Base-by-base conservation (phyloP, 805 yeast species). In the Barnettozyma salicaria region DNA sequence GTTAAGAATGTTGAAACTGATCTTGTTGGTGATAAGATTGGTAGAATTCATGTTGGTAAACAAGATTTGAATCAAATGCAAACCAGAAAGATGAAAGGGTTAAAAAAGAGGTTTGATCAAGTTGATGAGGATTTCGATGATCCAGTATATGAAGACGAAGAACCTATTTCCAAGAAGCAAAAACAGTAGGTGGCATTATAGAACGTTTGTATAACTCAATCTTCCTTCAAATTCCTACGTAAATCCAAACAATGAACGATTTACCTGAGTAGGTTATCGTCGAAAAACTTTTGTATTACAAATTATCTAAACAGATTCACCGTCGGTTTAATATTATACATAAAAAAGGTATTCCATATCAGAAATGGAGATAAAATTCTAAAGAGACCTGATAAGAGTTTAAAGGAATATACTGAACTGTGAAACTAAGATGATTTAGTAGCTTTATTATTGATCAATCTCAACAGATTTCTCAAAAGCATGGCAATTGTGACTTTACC, bases 61-160 rank as follows among this genome's bases (percentile, higher is more conserved):
- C 98, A 92, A 70, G 97, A 92, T 60, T 70, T 92, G 60, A 71
- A 75, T 57, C 80, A 80, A 61, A 63, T 92, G 59, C 98, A 92
- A 67, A 90, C 98, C 6, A 78, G 98, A 66, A 92, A 92, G 78
- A 87, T 92, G 96, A 92, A 92, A 73, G 98, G 98, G 60, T 72
- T 92, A 57, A 92, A 92, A 67, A 72, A 84, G 39, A 77, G 74
- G 59, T 89, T 72, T 52, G 96, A 89, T 59, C 96, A 86, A 63
- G 65, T 61, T 14, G 65, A 60, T 30, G 70, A 63, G 20, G 74
- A 67, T 19, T 76, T 74, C 28, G 80, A 71, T 35, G 76, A 68
- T 32, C 76, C 67, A 28, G 74, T 67, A 4, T 66, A 64, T 29
- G 70, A 59, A 8, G 65, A 55, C 19, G 41, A 32, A 26, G 73